These are phyloP conservation scores for Catenaria anguillulae DNA, from an alignment of 371 early-diverging fungal species.

Conservation along the genomic window DNA sequence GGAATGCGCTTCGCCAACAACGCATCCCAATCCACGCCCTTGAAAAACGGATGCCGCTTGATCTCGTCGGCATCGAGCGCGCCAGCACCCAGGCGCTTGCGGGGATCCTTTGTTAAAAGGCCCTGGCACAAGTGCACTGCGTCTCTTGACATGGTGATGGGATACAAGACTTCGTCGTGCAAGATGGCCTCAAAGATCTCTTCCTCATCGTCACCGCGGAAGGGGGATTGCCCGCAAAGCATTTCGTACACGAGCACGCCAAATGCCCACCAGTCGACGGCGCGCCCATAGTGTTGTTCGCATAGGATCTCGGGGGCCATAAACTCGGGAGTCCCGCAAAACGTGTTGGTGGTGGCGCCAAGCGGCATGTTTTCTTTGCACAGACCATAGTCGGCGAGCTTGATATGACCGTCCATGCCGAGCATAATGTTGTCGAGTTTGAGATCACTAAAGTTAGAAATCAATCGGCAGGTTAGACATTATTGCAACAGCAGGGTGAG, in stretches of 20 bases:
- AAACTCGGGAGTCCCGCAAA: conserved; percentile 74
- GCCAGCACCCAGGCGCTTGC: conserved; percentile 66
- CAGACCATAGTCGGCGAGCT: conserved; percentile 97
- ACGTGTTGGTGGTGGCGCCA: conserved; percentile 53
- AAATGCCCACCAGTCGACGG: conserved; percentile 99
- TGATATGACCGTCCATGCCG: conserved; percentile 86
- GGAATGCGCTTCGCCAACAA: conserved; percentile 60
- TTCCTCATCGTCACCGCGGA: conserved; percentile 85
- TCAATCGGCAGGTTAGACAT: background rate
- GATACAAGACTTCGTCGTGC: conserved; percentile 79
- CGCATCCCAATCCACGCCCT: conserved; percentile 83
- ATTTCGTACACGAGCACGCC: conserved; percentile 98
- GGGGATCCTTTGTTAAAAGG: conserved; percentile 78
- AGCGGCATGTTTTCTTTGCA: conserved; percentile 87
- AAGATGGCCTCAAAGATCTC: conserved; percentile 90
- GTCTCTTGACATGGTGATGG: conserved; percentile 72
- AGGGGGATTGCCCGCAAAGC: conserved; percentile 83
- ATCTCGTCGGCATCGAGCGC: conserved; percentile 70
- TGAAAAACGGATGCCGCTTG: conserved; percentile 86
- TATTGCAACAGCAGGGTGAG: background rate
- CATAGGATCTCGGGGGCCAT: conserved; percentile 81
- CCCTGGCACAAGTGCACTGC: conserved; percentile 71
- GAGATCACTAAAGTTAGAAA: conserved; percentile 84
- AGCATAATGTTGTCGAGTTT: conserved; percentile 97
- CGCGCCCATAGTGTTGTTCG: conserved; percentile 69